A percentile compares a stretch with the other conserved stretches of the same genome.
Evolutionary conservation across 768 basidiomycete genomes (phyloP).

Genomic region (Russula olivacea): DNA sequence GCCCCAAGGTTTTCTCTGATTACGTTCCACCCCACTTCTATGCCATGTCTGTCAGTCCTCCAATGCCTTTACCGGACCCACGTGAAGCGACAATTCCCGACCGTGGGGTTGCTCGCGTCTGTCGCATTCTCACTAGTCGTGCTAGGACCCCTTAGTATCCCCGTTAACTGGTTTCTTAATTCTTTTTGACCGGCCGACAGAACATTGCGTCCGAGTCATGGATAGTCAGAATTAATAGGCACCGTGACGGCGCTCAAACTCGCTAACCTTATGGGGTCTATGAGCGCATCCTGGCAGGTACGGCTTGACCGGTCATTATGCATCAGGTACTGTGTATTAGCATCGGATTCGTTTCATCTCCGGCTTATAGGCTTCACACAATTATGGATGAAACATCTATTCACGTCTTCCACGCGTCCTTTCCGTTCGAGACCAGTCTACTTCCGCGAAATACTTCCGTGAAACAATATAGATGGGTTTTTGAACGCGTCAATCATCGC

Average conservation of each 20-base stretch:
- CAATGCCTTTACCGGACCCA: neutral
- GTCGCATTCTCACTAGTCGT: slow-evolving; percentile 28
- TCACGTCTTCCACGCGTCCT: slow-evolving; percentile 26
- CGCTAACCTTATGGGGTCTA: too few species aligned
- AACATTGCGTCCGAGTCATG: neutral
- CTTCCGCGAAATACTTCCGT: slow-evolving; percentile 31
- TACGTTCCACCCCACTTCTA: neutral
- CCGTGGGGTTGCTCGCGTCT: slow-evolving; percentile 26
- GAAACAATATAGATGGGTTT: slow-evolving; percentile 30
- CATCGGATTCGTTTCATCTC: slow-evolving; percentile 21
- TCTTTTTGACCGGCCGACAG: neutral
- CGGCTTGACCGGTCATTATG: neutral
- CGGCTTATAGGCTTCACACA: slow-evolving; percentile 23
- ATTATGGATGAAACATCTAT: slow-evolving; percentile 25
- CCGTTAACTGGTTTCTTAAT: neutral
- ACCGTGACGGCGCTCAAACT: too few species aligned
- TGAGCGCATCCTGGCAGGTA: too few species aligned
- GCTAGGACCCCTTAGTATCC: slow-evolving; percentile 26
- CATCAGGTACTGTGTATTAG: slow-evolving; percentile 23
- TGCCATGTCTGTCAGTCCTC: neutral
- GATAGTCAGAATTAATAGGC: too few species aligned
- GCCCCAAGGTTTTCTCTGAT: neutral
- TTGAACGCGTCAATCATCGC: slow-evolving; percentile 29
- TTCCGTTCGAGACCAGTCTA: slow-evolving; percentile 6
- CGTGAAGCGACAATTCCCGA: slow-evolving; percentile 12